Conservation (phyloP, 345 rosid genomes). For the Pugionium dolabratum region DNA sequence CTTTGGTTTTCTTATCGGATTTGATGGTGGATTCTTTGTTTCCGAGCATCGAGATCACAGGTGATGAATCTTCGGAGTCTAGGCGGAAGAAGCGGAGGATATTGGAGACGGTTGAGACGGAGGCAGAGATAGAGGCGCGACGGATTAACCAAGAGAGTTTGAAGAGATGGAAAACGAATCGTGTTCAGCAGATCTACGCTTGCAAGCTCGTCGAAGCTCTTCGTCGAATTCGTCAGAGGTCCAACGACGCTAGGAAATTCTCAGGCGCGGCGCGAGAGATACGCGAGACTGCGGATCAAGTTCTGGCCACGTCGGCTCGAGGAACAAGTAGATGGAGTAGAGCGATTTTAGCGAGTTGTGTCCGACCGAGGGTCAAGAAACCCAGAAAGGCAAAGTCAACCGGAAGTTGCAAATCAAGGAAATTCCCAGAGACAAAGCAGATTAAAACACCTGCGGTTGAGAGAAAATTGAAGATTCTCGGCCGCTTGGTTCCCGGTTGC, state of each 20-base stretch:
- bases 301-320: constrained; percentile 64
- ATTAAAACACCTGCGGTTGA: constrained; percentile 55
- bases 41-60: constrained; percentile 32
- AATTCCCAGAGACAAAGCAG: constrained; percentile 28
- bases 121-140: constrained; percentile 9
- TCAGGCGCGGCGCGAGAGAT: constrained; percentile 40
- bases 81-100: constrained; percentile 54
- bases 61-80: constrained; percentile 43
- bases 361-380: constrained; percentile 44
- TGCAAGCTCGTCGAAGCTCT: constrained; percentile 67
- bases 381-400: constrained; percentile 51
- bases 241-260: constrained; percentile 43
- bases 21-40: constrained; percentile 40
- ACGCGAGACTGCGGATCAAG: constrained; percentile 59
- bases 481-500: constrained; percentile 92
- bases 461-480: constrained; percentile 49
- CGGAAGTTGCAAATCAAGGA: constrained; percentile 39
- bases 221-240: constrained; percentile 46
- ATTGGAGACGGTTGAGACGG: constrained; percentile 22
- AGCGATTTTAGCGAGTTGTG: constrained; percentile 57
- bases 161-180: constrained; percentile 63
- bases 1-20: constrained; percentile 32
- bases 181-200: constrained; percentile 66
- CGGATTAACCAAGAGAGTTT: constrained; percentile 33
- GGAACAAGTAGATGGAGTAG: constrained; percentile 74